Evolutionary conservation across 2,329 filamentous ascomycete species (phyloP), one percentile per base, ranked within the genome.

Genomic region (Lizonia empirigonia): DNA sequence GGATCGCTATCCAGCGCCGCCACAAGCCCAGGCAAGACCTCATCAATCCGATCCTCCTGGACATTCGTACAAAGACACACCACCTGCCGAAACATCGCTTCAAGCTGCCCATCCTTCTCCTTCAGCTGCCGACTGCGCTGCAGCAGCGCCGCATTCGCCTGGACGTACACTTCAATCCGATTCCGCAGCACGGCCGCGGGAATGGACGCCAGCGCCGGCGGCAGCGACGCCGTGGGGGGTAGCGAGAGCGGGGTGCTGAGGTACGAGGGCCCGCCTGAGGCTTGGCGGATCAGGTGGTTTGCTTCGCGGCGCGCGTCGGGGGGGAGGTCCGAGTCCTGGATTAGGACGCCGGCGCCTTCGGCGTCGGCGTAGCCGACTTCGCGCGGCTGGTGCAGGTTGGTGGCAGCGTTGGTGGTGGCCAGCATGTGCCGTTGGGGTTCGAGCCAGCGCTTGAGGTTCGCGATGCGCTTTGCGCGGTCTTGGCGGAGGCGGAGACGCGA

Each of bases 1-100:
- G 71, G 66, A 70, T 97, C 92, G 65, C 91, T 96, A 74, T 96
- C 93, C 2, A 97, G 88, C 2, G 94, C 94, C 56, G 90, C 85
- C 37, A 95, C 84, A 34, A 99, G 78, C 2, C 86, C 85, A 44
- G 91, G 89, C 0, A 97, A 80, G 42, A 91, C 83, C 50, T 84
- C 83, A 62, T 97, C 94, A 12, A 97, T 89, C 50, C 90, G 84
- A 7, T 82, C 80, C 55, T 95, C 91, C 1, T 85, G 82, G 26
- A 92, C 89, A 7, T 85, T 86, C 0, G 91, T 96, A 69, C 93
- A 97, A 10, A 97, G 78, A 45, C 88, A 86, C 19, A 99, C 91
- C 23, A 97, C 90, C 59, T 88, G 89, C 20, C 91, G 84, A 70
- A 97, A 97, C 74, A 94, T 91, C 59, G 88, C 80, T 67, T 96